These are phyloP conservation scores for Graphilbum ipis-grandicollis DNA, from an alignment of 2,329 filamentous ascomycete species.

Conservation along the genomic window DNA sequence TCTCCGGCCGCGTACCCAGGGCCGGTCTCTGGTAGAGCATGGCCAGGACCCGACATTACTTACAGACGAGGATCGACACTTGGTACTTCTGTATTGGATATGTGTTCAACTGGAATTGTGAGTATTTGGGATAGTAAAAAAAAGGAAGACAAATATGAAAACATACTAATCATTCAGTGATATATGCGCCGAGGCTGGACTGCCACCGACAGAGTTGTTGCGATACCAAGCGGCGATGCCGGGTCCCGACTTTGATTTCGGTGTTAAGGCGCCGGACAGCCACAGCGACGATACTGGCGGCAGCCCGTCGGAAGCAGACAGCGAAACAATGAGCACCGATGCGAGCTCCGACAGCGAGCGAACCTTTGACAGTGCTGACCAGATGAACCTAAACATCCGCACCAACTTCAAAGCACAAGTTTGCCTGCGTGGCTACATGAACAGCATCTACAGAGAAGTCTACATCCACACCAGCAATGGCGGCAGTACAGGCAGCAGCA, in stretches of 20 bases:
- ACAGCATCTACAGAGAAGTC: constrained; percentile 4
- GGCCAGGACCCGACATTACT: not conserved
- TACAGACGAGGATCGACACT: constrained; percentile 3
- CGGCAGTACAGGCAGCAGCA: too few relatives aligned
- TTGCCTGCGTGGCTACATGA: constrained; percentile 2
- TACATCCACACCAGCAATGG: too few relatives aligned
- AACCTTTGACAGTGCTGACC: not conserved
- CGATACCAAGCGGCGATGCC: constrained; percentile 5
- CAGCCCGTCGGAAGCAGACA: not conserved
- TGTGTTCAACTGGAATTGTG: constrained; percentile 8
- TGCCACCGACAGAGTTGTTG: constrained; percentile 3
- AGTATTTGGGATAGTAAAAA: not conserved
- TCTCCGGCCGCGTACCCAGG: not conserved
- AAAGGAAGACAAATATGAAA: not conserved
- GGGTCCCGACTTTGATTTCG: constrained; percentile 2
- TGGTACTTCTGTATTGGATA: constrained; percentile 7
- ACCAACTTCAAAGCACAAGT: constrained; percentile 5
- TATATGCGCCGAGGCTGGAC: constrained; percentile 3
- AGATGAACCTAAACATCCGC: not conserved
- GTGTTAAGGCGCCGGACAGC: not conserved
- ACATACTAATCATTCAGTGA: constrained; percentile 3
- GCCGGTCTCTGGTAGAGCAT: constrained; percentile 4
- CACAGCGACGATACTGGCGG: not conserved
- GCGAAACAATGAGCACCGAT: not conserved
- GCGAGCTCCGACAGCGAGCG: not conserved